Base-by-base conservation (phyloP, 1,284 basidiomycete species). In the Apiotrichum porosum region DNA sequence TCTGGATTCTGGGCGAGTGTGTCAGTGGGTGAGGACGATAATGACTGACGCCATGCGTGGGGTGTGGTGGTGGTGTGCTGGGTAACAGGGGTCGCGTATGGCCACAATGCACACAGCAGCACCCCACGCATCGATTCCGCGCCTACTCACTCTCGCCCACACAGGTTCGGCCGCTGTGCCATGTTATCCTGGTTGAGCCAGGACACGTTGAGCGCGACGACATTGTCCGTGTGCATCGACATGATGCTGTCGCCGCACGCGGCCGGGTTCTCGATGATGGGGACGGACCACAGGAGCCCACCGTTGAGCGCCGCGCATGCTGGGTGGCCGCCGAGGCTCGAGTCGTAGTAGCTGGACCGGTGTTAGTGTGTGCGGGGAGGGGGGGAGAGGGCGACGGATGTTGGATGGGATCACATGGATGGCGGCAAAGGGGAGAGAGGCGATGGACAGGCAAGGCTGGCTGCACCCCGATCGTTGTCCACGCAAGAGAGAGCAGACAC, bases 271-370 rank as follows among this genome's bases (percentile, higher is more conserved):
- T 35, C 19, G 14, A 34, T 33, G 15, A 43, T 47, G 8, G 44
- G 37, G 18, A 37, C 17, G 32, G 43, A 45, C 53, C 53, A 55
- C 2, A 14, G 37, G 3, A 31, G n/a, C 3, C 49, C 48, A 19
- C 52, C 52, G 15, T 26, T 22, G 6, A 33, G 24, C 8, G 23
- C 30, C 5, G 44, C 32, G 48, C 52, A 54, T n/a, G 26, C 23
- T 17, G 28, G 28, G 42, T 44, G 33, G 9, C 21, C 32, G 10
- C 43, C 39, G 26, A 24, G 24, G 3, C 17, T 26, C 40, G 48
- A 40, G 49, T 55, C 53, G 23, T 55, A 55, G 53, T 55, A 55
- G 46, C 53, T 55, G 43, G n/a, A n/a, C n/a, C n/a, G n/a, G n/a
- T n/a, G n/a, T n/a, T n/a, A n/a, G n/a, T n/a, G n/a, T n/a, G n/a